Percentiles rank a stretch among this genome's conserved stretches.
Conservation (phyloP, 352 stramenopile species). For the Phytophthora sojae region DNA sequence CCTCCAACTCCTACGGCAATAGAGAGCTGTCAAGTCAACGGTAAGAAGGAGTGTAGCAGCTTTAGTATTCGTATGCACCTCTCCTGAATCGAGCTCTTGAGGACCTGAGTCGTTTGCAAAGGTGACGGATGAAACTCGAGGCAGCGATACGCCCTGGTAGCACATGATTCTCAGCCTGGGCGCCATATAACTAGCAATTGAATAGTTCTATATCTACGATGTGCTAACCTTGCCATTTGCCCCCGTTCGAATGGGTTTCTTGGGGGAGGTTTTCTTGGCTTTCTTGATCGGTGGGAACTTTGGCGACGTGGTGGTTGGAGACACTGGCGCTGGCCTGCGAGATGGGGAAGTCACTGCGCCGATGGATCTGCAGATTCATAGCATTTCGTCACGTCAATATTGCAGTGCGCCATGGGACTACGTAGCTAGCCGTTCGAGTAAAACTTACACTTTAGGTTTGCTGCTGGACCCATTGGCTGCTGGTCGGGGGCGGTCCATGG, state of each 20-base stretch:
- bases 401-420: not conserved
- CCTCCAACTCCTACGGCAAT: conserved; percentile 75
- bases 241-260: conserved; percentile 11
- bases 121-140: conserved; percentile 48
- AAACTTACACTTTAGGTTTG: conserved; percentile 25
- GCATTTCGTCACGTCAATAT: not conserved
- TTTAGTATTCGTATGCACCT: conserved; percentile 38
- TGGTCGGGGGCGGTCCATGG: conserved; percentile 24
- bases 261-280: conserved; percentile 20
- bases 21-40: too few relatives aligned
- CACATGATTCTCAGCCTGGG: not conserved
- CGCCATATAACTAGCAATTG: not conserved
- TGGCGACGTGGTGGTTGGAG: conserved; percentile 9
- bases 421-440: not conserved
- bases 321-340: conserved; percentile 8
- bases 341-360: conserved; percentile 14
- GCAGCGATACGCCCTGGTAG: conserved; percentile 36
- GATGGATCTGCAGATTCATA: not conserved
- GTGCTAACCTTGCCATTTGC: conserved; percentile 25
- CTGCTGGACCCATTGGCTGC: conserved; percentile 20
- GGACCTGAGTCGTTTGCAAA: conserved; percentile 35
- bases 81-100: conserved; percentile 54
- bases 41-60: too few relatives aligned
- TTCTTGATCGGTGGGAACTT: conserved; percentile 43
- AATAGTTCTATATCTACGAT: not conserved